Percentiles rank a stretch among this genome's conserved stretches.
Evolutionary conservation across 2,329 filamentous ascomycete genomes (phyloP).

Genomic region (Tetracladium maxilliforme): DNA sequence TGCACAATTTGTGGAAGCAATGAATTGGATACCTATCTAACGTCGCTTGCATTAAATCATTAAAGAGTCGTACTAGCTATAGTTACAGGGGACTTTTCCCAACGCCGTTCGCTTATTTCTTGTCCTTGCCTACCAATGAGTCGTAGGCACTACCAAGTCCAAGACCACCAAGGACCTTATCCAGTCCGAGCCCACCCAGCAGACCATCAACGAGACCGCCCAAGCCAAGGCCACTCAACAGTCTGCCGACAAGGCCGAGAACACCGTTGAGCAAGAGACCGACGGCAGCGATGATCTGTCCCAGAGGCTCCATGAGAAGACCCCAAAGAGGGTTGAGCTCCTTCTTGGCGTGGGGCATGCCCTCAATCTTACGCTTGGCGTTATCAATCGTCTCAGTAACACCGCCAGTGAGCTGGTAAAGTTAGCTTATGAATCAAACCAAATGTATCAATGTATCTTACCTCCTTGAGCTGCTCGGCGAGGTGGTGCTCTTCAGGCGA

Average conservation of each 20-base stretch:
- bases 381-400: slow-evolving; percentile 76
- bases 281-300: slow-evolving; percentile 85
- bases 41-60: too few species aligned
- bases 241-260: slow-evolving; percentile 66
- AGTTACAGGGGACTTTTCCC: too few species aligned
- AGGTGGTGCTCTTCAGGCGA: slow-evolving; percentile 74
- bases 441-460: slow-evolving; percentile 11
- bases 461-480: slow-evolving; percentile 71
- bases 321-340: slow-evolving; percentile 84
- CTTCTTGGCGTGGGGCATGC: slow-evolving; percentile 92
- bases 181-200: slow-evolving; percentile 62
- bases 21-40: too few species aligned
- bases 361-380: slow-evolving; percentile 75
- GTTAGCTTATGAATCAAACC: not conserved
- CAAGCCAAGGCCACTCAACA: slow-evolving; percentile 65
- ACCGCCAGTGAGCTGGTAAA: slow-evolving; percentile 49
- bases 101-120: slow-evolving; percentile 28
- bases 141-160: slow-evolving; percentile 39
- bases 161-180: slow-evolving; percentile 59
- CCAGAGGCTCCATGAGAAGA: slow-evolving; percentile 68
- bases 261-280: slow-evolving; percentile 73
- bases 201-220: slow-evolving; percentile 69
- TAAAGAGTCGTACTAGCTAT: too few species aligned
- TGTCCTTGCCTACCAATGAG: slow-evolving; percentile 30
- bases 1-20: too few species aligned